Conservation (phyloP, 225 moss, liverwort and hornwort genomes). For the Neckera pumila region DNA sequence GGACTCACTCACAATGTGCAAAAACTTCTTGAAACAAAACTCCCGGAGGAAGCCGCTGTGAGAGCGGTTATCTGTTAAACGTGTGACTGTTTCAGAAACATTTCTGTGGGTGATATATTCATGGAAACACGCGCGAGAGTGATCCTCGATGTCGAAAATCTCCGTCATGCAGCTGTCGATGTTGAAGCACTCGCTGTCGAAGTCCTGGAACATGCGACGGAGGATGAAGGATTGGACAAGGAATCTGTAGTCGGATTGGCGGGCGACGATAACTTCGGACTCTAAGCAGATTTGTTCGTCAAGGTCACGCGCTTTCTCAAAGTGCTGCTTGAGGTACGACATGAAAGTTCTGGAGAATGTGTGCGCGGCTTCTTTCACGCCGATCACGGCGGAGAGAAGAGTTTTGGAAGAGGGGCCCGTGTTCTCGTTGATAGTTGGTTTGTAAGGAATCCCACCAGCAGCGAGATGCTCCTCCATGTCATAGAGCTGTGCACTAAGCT, state of each 20-base stretch:
- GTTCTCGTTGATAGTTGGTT: constrained; percentile 9
- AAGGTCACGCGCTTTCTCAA: constrained; percentile 23
- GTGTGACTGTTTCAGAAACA: constrained; percentile 26
- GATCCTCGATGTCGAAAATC: constrained; percentile 39
- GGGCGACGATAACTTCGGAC: constrained; percentile 35
- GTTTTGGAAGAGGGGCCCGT: constrained; percentile 22
- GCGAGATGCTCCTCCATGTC: constrained; percentile 51
- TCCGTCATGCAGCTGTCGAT: constrained; percentile 44
- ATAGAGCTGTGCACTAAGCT: constrained; percentile 32
- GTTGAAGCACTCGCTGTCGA: constrained; percentile 49
- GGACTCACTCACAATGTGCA: constrained; percentile 41
- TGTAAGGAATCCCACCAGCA: constrained; percentile 29
- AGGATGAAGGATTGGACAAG: constrained; percentile 45
- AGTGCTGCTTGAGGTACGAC: constrained; percentile 40
- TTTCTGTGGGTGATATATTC: constrained; percentile 22
- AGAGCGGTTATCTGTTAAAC: constrained; percentile 30
- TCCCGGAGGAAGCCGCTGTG: constrained; percentile 41
- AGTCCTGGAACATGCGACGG: constrained; percentile 46
- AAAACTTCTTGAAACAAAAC: constrained; percentile 44
- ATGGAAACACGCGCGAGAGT: constrained; percentile 35
- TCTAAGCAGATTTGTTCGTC: constrained; percentile 45
- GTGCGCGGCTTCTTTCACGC: constrained; percentile 38
- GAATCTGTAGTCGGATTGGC: constrained; percentile 36
- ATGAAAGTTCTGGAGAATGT: constrained; percentile 43
- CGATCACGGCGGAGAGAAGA: constrained; percentile 37